Evolutionary conservation across 1,139 yeast genomes (phyloP), one percentile per base, ranked within the genome.

Genomic region (Geotrichum aggregatum): DNA sequence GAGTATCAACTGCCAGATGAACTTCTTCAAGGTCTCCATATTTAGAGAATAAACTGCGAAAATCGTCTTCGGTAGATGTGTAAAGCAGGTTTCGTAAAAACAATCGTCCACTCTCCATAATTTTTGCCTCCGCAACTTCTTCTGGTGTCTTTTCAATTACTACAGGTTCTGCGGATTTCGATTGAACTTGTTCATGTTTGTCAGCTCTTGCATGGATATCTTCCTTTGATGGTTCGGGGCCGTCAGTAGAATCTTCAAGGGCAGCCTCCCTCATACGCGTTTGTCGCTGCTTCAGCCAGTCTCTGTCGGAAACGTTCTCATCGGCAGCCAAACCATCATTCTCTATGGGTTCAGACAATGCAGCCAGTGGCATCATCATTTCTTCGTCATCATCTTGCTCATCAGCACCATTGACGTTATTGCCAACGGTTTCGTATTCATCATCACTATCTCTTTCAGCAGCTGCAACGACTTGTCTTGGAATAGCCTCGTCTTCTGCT

Each of bases 1-100:
- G 79, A 2, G 95, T 84, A 65, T 92, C 98, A 38, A 89, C 71
- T 0, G 98, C 97, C 60, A 92, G 74, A 67, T 92, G 98, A 0
- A 89, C 96, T 56, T 73, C 76, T 47, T 70, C 72, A 11, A 71
- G 48, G 2, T 53, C 58, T 2, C 77, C 77, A 59, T 69, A 85
- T 7, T 66, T 61, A 3, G 72, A 61, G 63, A 86, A 84, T 24
- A 89, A 71, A 1, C 75, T 70, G 41, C 74, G 71, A 64, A 89
- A 84, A 52, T 92, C 98, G 1, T 79, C 79, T 66, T 91, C 98
- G 0, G 86, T 78, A 2, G 96, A 81, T 0, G 85, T 74, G 64
- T 88, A 94, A 10, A 84, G 75, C 49, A 92, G 84, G 64, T 92
- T 94, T 71, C 99, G 81, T 49, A 94, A 71, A 67, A 94, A 94